phyloP scores from a whole-genome alignment of 2,329 filamentous ascomycete genomes.

The Chrysosphaeria jannelii region DNA sequence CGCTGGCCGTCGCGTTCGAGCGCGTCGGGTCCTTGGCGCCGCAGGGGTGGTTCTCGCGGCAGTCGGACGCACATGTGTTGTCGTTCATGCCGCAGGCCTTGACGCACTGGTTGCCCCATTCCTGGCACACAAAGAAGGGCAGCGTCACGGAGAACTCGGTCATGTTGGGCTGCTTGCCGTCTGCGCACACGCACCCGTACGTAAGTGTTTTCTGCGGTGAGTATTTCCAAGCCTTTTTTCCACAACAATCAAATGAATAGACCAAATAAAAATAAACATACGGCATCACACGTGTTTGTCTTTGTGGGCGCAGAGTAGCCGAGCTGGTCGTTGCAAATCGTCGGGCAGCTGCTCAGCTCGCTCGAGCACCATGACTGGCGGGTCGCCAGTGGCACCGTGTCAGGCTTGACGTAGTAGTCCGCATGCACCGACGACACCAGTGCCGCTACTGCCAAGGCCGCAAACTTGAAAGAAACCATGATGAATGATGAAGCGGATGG shows the following conservation, averaged over 20 bases:
- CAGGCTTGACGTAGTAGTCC: constrained; percentile 30
- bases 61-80: constrained; percentile 25
- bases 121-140: constrained; percentile 45
- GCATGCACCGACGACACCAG: constrained; percentile 21
- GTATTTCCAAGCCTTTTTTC: background rate
- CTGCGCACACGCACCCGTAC: constrained; percentile 44
- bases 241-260: too few relatives aligned
- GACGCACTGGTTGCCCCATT: constrained; percentile 42
- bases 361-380: constrained; percentile 32
- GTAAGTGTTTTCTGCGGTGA: constrained; percentile 22
- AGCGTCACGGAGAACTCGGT: constrained; percentile 52
- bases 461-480: constrained; percentile 25
- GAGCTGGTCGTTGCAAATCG: constrained; percentile 47
- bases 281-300: constrained; percentile 36
- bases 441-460: constrained; percentile 22
- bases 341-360: constrained; percentile 32
- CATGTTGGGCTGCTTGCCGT: constrained; percentile 36
- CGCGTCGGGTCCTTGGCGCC: constrained; percentile 34
- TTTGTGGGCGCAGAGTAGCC: constrained; percentile 17
- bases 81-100: constrained; percentile 19
- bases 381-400: constrained; percentile 19
- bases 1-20: constrained; percentile 22
- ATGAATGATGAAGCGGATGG: background rate
- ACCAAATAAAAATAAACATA: constrained; percentile 11
- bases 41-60: constrained; percentile 38